These are phyloP conservation scores for Aphanomyces invadans DNA, from an alignment of 352 stramenopile species.

Conservation along the genomic window DNA sequence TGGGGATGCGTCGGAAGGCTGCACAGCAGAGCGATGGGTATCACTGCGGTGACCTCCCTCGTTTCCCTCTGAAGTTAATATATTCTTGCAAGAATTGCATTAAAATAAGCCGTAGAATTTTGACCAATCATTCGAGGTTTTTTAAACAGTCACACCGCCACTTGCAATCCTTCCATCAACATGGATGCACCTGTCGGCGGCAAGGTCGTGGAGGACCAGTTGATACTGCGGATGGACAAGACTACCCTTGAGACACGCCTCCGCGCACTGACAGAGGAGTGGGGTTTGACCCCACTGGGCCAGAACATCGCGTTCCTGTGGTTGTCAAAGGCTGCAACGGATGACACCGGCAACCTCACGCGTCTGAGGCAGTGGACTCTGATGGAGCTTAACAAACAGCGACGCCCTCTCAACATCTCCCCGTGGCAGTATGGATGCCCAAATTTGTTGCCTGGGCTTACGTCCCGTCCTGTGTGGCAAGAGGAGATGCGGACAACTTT, in stretches of 20 bases:
- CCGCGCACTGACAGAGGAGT: constrained; percentile 39
- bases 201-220: not conserved
- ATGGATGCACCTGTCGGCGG: not conserved
- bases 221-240: constrained; percentile 1
- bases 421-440: constrained; percentile 61
- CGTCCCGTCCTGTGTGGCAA: constrained; percentile 45
- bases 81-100: too few species aligned
- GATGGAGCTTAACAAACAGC: constrained; percentile 53
- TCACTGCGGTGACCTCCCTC: too few species aligned
- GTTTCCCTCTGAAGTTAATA: not conserved
- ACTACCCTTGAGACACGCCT: constrained; percentile 26
- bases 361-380: constrained; percentile 59
- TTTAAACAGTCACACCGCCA: not conserved
- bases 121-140: not conserved
- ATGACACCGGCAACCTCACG: constrained; percentile 31
- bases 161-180: not conserved
- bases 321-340: constrained; percentile 34
- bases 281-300: constrained; percentile 59
- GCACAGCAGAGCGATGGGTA: too few species aligned
- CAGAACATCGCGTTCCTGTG: constrained; percentile 57
- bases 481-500: constrained; percentile 27
- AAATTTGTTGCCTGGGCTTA: constrained; percentile 46
- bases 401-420: constrained; percentile 27
- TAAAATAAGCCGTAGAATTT: too few species aligned
- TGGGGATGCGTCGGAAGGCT: too few species aligned